Conservation (phyloP, 2,329 filamentous ascomycete species). For the Macroventuria anomochaeta region DNA sequence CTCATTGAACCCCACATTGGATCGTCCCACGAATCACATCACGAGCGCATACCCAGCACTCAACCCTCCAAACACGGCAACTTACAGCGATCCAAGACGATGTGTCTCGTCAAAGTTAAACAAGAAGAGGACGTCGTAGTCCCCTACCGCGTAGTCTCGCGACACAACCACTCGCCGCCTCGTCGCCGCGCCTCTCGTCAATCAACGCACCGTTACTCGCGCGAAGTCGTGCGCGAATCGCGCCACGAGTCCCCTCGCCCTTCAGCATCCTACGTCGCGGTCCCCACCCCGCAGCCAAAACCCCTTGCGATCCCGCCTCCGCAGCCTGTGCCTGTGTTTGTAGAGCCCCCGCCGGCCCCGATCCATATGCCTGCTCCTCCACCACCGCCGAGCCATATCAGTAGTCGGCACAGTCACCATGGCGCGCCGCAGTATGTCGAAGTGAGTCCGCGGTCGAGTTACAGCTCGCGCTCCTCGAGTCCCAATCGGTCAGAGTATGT, state of each 20-base stretch:
- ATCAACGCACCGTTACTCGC: conserved; percentile 39
- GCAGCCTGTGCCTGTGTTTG: conserved; percentile 51
- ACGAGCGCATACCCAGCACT: conserved; percentile 35
- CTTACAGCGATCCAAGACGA: conserved; percentile 24
- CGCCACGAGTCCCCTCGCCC: conserved; percentile 30
- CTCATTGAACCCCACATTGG: conserved; percentile 31
- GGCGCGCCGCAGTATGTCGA: conserved; percentile 53
- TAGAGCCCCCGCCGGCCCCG: conserved; percentile 43
- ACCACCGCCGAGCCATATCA: conserved; percentile 14
- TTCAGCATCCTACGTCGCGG: conserved; percentile 39
- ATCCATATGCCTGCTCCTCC: conserved; percentile 25
- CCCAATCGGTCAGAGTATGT: conserved; percentile 50
- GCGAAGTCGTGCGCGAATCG: conserved; percentile 39
- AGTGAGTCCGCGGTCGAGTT: conserved; percentile 49
- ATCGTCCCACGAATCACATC: conserved; percentile 41
- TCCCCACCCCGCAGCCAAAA: conserved; percentile 35
- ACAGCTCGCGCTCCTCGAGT: conserved; percentile 38
- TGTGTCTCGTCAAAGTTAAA: conserved; percentile 57
- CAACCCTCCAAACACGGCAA: background rate
- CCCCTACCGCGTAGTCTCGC: conserved; percentile 46
- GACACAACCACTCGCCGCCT: conserved; percentile 36
- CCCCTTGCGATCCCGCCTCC: conserved; percentile 48
- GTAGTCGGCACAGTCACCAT: conserved; percentile 25
- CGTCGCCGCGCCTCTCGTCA: conserved; percentile 36
- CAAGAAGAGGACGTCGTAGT: conserved; percentile 54